Evolutionary conservation across 2,329 filamentous ascomycete genomes (phyloP), one percentile per base, ranked within the genome.

Genomic region (Botrytis squamosa): DNA sequence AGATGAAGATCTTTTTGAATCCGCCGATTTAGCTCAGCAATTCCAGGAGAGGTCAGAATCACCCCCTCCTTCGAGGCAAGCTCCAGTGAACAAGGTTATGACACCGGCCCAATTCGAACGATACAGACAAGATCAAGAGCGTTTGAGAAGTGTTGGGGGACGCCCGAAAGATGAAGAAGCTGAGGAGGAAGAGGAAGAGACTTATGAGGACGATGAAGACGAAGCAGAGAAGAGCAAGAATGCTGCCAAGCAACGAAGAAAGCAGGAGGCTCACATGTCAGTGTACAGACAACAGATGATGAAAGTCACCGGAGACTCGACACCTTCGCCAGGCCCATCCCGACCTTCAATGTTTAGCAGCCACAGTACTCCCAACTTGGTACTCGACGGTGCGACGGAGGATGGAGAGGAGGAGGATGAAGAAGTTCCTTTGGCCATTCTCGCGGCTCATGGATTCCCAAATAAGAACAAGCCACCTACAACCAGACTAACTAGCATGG

Each of bases 281-380:
- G 91, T 97, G 2, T 97, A 97, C 82, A 89, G 94, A 74, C 94
- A 97, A 82, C 93, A 96, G 83, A 97, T 97, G 94, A 97, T 95
- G 92, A 97, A 97, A 83, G 92, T 96, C 44, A 97, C 94, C 0
- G 94, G 94, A 66, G 93, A 95, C 78, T 84, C 89, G 36, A 82
- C 86, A 82, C 74, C 86, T 18, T 83, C 84, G 60, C 77, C 59
- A 40, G 62, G 83, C 20, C 82, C 86, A 22, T 80, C 84, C 18
- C 82, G 86, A 40, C 88, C 89, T n/a, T 86, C 88, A 22, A 72
- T 84, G 84, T 68, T 85, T 87, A 29, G 84, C 86, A 49, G 88
- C 7, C 85, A 87, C 79, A 93, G 91, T 81, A 88, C 89, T 6
- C 89, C 91, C 1, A 90, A 90, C 75, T 81, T 92, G 33, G 81